Conservation (phyloP, 1,284 basidiomycete genomes). For the Bondarzewia mesenterica region DNA sequence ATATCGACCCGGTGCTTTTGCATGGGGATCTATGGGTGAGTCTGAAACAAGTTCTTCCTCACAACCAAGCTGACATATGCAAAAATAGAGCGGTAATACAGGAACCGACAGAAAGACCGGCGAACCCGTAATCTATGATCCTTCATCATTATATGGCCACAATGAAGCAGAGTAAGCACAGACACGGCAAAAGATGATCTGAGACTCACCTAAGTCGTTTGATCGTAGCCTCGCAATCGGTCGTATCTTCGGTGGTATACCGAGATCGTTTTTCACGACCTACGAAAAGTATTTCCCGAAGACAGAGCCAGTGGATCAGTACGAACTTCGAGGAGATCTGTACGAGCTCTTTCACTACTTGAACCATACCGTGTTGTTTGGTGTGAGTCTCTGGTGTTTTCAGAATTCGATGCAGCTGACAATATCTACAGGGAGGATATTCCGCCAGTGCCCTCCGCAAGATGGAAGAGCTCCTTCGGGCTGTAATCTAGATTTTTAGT, state of each 20-base stretch:
- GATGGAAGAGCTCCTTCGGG: slow-evolving; percentile 42
- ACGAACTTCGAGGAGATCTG: slow-evolving; percentile 60
- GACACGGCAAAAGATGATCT: background rate
- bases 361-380: slow-evolving; percentile 74
- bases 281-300: slow-evolving; percentile 70
- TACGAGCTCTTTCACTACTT: slow-evolving; percentile 87
- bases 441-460: slow-evolving; percentile 44
- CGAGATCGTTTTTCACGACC: slow-evolving; percentile 57
- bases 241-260: slow-evolving; percentile 80
- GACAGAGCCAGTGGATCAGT: slow-evolving; percentile 61
- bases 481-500: too few relatives aligned
- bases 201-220: background rate
- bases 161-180: slow-evolving; percentile 74
- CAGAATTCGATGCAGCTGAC: slow-evolving; percentile 1
- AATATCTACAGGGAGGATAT: slow-evolving; percentile 43
- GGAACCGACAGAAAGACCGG: slow-evolving; percentile 48
- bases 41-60: background rate
- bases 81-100: slow-evolving; percentile 59
- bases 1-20: slow-evolving; percentile 66
- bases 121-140: slow-evolving; percentile 74
- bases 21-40: slow-evolving; percentile 84
- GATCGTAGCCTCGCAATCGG: slow-evolving; percentile 64
- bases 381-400: slow-evolving; percentile 35
- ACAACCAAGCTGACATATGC: slow-evolving; percentile 1
- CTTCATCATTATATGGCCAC: slow-evolving; percentile 78